Base-by-base conservation (phyloP, 1,284 basidiomycete genomes). In the Melampsora americana region DNA sequence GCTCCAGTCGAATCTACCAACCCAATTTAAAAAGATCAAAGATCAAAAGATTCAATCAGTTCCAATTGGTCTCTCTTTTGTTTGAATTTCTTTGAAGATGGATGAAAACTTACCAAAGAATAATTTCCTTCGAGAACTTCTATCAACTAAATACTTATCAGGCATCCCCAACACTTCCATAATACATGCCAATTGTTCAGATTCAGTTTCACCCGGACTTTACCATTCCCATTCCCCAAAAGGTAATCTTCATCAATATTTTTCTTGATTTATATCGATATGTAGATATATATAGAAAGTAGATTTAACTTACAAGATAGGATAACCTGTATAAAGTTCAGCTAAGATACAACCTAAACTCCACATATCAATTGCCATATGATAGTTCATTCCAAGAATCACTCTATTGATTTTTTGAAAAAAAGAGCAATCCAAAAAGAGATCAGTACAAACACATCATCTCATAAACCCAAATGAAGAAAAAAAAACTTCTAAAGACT, bases 131-230 rank as follows among this genome's bases (percentile, higher is more conserved):
- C 96, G 88, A 35, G 93, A 93, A 81, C 94, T 95, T 77, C 90
- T 90, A 81, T 98, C 95, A 79, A 99, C 86, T 79, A 98, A 89
- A 79, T 97, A 92, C 82, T 92, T 92, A 79, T 99, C 96, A 0
- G 96, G 96, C 44, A 94, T 85, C 16, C 96, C 96, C 59, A 99
- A 88, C 7, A 99, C 91, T 83, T 99, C 96, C 95, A 99, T 99
- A 84, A 99, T 99, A 83, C 96, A 99, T 5, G 95, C 92, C 77
- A 99, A 85, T 82, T 99, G 96, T 83, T 99, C 95, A 84, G 97
- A 94, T 84, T 99, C 96, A 77, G 82, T 83, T 46, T 76, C 73
- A 39, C 73, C 73, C 2, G 73, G 73, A 62, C 66, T 68, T n/a
- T n/a, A n/a, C n/a, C n/a, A 32, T 35, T n/a, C 11, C 35, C 2